Evolutionary conservation across 2,329 filamentous ascomycete species (phyloP), one percentile per base, ranked within the genome.

Genomic region (Pezicula neosporulosa): DNA sequence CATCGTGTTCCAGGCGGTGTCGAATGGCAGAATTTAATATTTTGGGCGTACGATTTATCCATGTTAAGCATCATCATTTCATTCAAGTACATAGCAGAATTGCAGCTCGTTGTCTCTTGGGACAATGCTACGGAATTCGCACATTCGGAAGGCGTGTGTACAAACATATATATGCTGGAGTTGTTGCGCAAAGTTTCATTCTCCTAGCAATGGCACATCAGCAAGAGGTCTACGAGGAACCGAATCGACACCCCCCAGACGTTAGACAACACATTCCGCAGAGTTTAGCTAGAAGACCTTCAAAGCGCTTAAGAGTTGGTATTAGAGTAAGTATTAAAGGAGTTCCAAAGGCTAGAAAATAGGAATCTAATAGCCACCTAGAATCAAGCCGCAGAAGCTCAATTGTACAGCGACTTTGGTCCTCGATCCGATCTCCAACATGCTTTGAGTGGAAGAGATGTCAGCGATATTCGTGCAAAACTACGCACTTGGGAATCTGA

Each of bases 401-500:
- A 43, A 42, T 36, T 27, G 18, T 18, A 47, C 19, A 28, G 16
- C 13, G 39, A 43, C 38, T 44, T 47, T n/a, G 30, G 12, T 33
- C 9, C 30, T 13, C 9, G 12, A 33, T 10, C 30, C 30, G 9
- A 10, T 10, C 30, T 13, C 9, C 30, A 10, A 10, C 30, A 33
- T 10, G 30, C 30, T 10, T 33, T 10, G 30, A 33, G 12, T 33
- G 9, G 12, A 33, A 13, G 12, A 33, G 30, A 33, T 10, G 4
- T 33, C 12, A 33, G 30, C 30, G 30, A 56, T 30, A 70, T 72
- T 49, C 63, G 70, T 48, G 59, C 67, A 24, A 60, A 67, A 48
- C 59, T 73, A 13, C 64, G 63, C 12, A 24, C 30, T 12, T 54
- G 54, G 52, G 54, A 54, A 13, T n/a, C 10, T 16, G 46, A 54